Evolutionary conservation across 2,329 filamentous ascomycete genomes (phyloP).

Genomic region (Septoria petroselini): DNA sequence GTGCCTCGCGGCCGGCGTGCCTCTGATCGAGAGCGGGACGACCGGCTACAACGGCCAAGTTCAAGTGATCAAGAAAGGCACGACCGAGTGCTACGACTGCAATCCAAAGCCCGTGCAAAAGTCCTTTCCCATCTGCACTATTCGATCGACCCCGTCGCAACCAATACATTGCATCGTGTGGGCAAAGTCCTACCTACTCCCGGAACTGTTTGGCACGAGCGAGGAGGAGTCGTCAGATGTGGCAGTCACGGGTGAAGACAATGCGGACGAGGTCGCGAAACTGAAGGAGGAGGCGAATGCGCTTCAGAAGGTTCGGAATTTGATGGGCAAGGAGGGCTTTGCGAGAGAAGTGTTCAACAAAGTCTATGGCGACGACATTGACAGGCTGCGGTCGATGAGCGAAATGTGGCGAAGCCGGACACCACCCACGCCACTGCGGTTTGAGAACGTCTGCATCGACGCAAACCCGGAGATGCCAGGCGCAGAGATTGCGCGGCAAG

Average conservation of each 20-base stretch:
- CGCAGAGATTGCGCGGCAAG: constrained; percentile 54
- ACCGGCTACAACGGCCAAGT: constrained; percentile 98
- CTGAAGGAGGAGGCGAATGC: constrained; percentile 79
- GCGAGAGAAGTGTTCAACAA: constrained; percentile 82
- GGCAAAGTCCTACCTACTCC: constrained; percentile 94
- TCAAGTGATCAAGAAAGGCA: constrained; percentile 82
- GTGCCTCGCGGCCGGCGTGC: constrained; percentile 87
- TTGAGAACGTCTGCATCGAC: constrained; percentile 50
- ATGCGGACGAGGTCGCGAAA: constrained; percentile 83
- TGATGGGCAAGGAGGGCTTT: constrained; percentile 76
- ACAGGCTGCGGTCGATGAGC: constrained; percentile 77
- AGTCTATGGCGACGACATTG: constrained; percentile 82
- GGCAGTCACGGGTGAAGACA: constrained; percentile 79
- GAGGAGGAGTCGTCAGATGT: constrained; percentile 79
- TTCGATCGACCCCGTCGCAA: constrained; percentile 91
- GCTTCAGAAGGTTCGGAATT: constrained; percentile 74
- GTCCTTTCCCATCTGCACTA: constrained; percentile 93
- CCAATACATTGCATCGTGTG: constrained; percentile 99
- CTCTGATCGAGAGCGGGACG: constrained; percentile 92
- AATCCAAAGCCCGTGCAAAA: constrained; percentile 85
- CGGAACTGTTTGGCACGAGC: constrained; percentile 87
- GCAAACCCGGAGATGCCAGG: constrained; percentile 36
- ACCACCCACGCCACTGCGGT: constrained; percentile 70
- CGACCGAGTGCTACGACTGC: constrained; percentile 96
- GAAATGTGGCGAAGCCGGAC: constrained; percentile 92